Base-by-base conservation (phyloP, 169 alveolate genomes). In the Plasmodium billcollinsi region DNA sequence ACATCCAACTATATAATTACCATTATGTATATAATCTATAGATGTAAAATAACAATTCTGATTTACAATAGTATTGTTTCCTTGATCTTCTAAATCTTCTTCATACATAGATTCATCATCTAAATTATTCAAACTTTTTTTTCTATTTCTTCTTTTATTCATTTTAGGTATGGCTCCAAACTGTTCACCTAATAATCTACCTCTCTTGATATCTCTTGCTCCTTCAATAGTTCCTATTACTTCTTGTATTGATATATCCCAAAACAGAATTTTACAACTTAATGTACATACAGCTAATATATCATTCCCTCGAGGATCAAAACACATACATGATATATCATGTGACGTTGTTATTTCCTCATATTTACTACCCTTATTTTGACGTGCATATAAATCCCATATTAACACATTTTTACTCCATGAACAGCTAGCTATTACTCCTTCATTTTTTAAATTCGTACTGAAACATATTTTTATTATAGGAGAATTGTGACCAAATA, bases 391-490 rank as follows among this genome's bases (percentile, higher is more conserved):
- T 56, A 95, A 75, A 63, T 94, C 94, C 96, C 96, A 94, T 65
- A 97, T 97, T 88, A 97, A 96, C n/a, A 97, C 96, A 6, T 98
- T 93, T 58, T 96, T 95, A 89, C 98, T 99, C 99, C 99, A 97
- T 61, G 99, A 97, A 12, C 99, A 98, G 21, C 98, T 96, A n/a
- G 97, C 97, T 72, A 98, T 94, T 73, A 97, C 78, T 18, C 97
- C 97, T 74, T 94, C 92, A 90, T 72, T 92, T 14, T 93, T 90
- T 59, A 94, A 92, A 52, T 90, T 93, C 21, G 97, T 96, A 66
- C 97, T 96, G 88, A 98, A 98, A 54, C 95, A 93, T 7, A 98
- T 88, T 18, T 97, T 94, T 14, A 97, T 93, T 6, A 98, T 97
- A 24, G 99, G 99, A 4, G 98, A 97, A 18, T 98, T 93, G 74